These are phyloP conservation scores for Emmonsiellopsis sp. DNA, from an alignment of 2,329 filamentous ascomycete species.

Conservation along the genomic window DNA sequence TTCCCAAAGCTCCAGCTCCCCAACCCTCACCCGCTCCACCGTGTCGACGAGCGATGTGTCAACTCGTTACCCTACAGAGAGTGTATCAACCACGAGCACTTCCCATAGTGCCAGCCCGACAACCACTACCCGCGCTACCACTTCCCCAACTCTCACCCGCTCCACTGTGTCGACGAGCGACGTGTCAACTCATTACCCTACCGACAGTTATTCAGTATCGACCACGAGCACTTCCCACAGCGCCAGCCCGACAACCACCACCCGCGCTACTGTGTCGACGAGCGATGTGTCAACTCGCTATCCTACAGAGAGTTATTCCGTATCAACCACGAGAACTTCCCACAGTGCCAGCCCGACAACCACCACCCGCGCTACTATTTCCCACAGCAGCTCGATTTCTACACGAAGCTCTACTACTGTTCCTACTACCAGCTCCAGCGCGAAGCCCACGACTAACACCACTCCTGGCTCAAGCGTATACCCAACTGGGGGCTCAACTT, in stretches of 20 bases:
- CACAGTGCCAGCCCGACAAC: background rate
- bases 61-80: background rate
- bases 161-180: background rate
- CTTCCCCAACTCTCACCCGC: background rate
- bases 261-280: background rate
- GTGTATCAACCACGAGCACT: background rate
- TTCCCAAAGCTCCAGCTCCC: too few species aligned
- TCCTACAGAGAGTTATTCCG: too few species aligned
- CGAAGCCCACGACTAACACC: too few species aligned
- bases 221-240: background rate
- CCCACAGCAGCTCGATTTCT: too few species aligned
- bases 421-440: too few species aligned
- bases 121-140: constrained; percentile 2
- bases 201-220: background rate
- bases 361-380: constrained; percentile 1
- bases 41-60: background rate
- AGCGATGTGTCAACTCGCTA: background rate
- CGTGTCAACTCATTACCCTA: background rate
- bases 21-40: background rate
- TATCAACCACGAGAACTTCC: background rate
- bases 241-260: background rate
- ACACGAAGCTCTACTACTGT: too few species aligned
- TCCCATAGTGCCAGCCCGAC: background rate
- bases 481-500: too few species aligned
- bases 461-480: too few species aligned